Base-by-base conservation (phyloP, 2,329 filamentous ascomycete species). In the Pseudogymnoascus sp. region DNA sequence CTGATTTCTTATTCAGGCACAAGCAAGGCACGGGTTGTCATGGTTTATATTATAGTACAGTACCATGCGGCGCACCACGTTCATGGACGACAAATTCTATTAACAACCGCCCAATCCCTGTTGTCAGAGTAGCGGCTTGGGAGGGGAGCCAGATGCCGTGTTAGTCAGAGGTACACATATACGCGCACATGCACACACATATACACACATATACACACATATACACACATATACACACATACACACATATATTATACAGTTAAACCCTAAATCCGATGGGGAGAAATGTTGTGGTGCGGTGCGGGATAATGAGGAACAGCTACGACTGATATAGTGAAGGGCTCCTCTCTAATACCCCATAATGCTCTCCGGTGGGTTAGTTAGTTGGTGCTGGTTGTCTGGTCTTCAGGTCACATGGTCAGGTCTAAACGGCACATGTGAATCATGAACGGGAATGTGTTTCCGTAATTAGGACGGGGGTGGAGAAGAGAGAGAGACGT, bases 21-120 rank as follows among this genome's bases (percentile, higher is more conserved):
- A 53, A 8, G 47, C 31, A 53, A 15, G 6, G 15, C 31, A 53
- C 23, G 11, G 8, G 31, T 10, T 53, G 19, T 53, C 23, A 53
- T 17, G n/a, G 15, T 31, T 53, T 17, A 53, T n/a, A n/a, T n/a
- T n/a, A n/a, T n/a, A n/a, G n/a, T n/a, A n/a, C 13, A 53, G 26
- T 19, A 17, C 47, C 13, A 9, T 8, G 13, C 10, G 21, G 21
- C 11, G 42, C 21, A 47, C 42, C 44, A 50, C 28, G 44, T 50
- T 50, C 47, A 53, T 53, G 47, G 26, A 53, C 47, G 47, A 53
- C 47, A 53, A 50, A 31, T 53, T 19, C 47, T n/a, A 31, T 53
- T 31, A 31, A 53, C 15, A 53, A 31, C 26, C 9, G 26, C 26
- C n/a, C n/a, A n/a, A 53, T 53, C 47, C 47, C 47, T 53, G 47